Percentiles rank a stretch among this genome's conserved stretches.
Evolutionary conservation across 2,329 filamentous ascomycete species (phyloP).

Genomic region (Basipetospora sp.): DNA sequence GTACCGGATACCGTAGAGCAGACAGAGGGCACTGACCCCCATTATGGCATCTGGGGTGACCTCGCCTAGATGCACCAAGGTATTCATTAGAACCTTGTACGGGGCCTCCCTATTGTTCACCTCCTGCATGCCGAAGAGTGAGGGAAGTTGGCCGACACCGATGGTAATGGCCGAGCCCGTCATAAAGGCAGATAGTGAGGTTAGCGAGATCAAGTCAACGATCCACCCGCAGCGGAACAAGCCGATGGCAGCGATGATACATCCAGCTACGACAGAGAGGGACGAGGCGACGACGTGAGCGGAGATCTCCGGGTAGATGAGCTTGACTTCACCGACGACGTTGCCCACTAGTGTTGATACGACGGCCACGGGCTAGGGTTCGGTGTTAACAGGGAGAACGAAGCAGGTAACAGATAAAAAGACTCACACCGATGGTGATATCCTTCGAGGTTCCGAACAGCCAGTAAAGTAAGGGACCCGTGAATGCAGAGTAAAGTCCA

Average conservation of each 20-base stretch:
- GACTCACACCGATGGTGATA: conserved; percentile 79
- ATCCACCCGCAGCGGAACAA: conserved; percentile 73
- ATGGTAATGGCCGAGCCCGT: conserved; percentile 90
- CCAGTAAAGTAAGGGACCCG: conserved; percentile 91
- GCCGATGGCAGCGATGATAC: conserved; percentile 65
- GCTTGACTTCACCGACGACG: conserved; percentile 52
- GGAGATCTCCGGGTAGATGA: conserved; percentile 40
- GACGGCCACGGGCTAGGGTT: conserved; percentile 70
- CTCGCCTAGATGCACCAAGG: conserved; percentile 53
- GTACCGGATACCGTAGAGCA: conserved; percentile 64
- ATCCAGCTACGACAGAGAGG: conserved; percentile 62
- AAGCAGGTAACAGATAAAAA: too few species aligned
- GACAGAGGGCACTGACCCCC: conserved; percentile 64
- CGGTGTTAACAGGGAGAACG: too few species aligned
- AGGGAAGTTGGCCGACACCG: conserved; percentile 65
- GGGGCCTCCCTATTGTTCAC: conserved; percentile 65
- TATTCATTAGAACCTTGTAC: conserved; percentile 72
- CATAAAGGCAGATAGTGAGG: conserved; percentile 89
- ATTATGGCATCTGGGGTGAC: conserved; percentile 69
- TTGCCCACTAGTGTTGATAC: conserved; percentile 83
- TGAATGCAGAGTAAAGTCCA: conserved; percentile 63
- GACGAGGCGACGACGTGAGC: conserved; percentile 60
- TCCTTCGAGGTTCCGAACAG: conserved; percentile 97
- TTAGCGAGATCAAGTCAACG: conserved; percentile 81
- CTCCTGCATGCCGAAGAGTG: conserved; percentile 62